Conservation (phyloP, 768 basidiomycete genomes). For the Leccinum imitatum region DNA sequence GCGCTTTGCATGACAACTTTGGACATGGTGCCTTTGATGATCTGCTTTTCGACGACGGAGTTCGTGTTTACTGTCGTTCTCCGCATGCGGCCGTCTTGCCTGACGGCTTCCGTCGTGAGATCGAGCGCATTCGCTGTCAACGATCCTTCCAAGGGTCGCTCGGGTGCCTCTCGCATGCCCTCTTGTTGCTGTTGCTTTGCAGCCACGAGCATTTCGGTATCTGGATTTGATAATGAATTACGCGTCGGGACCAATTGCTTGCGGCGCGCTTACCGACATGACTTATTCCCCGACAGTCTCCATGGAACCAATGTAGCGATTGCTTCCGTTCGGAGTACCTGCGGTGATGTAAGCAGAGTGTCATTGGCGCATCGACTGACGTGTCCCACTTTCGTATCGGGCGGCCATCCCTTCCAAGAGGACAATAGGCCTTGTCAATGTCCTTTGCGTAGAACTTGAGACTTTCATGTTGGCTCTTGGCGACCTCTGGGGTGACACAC, state of each 20-base stretch:
- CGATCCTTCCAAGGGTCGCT: conserved; percentile 23
- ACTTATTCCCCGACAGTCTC: conserved; percentile 54
- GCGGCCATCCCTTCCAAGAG: conserved; percentile 55
- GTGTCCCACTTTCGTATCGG: conserved; percentile 58
- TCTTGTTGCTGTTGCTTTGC: conserved; percentile 20
- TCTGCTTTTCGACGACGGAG: conserved; percentile 48
- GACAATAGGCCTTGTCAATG: conserved; percentile 49
- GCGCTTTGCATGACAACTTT: conserved; percentile 43
- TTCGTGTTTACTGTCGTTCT: conserved; percentile 38
- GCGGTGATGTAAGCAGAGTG: conserved; percentile 3
- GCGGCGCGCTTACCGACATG: conserved; percentile 45
- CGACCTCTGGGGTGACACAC: conserved; percentile 51
- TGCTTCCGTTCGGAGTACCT: conserved; percentile 59
- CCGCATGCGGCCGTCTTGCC: conserved; percentile 41
- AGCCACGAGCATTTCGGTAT: conserved; percentile 24
- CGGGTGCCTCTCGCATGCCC: conserved; percentile 21
- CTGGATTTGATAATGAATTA: conserved; percentile 11
- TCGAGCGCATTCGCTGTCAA: conserved; percentile 39
- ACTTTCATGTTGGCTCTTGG: conserved; percentile 50
- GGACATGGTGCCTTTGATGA: conserved; percentile 55
- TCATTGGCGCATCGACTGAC: background rate
- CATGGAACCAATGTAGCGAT: conserved; percentile 61
- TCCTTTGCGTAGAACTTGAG: conserved; percentile 48
- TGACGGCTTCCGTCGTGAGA: conserved; percentile 36
- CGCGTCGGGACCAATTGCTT: conserved; percentile 1